Conservation (phyloP, 176 grass and related monocot genomes). For the Urochloa ruziziensis region DNA sequence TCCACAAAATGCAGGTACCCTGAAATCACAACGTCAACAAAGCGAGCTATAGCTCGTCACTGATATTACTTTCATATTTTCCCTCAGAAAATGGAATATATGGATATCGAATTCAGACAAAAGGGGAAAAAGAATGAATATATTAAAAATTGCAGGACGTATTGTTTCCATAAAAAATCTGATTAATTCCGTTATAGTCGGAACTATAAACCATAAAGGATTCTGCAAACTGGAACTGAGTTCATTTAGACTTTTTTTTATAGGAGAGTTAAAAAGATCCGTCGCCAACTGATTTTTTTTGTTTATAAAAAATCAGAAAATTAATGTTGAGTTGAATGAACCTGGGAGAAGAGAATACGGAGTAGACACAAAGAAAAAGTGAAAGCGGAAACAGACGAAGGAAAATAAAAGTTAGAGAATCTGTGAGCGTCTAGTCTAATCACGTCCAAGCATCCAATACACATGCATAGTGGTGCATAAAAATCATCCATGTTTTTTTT, state of each 20-base stretch:
- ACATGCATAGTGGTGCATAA: background rate
- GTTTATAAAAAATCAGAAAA: background rate
- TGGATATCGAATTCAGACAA: background rate
- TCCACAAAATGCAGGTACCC: background rate
- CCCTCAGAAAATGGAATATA: background rate
- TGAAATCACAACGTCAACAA: background rate
- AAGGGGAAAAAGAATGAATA: background rate
- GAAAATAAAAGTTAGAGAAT: conserved; percentile 29
- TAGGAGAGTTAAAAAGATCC: background rate
- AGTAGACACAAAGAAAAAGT: background rate
- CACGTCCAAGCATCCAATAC: conserved; percentile 21
- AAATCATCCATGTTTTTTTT: background rate
- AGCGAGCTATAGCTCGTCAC: background rate
- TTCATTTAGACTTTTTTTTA: background rate
- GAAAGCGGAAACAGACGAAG: conserved; percentile 15
- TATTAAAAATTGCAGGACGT: background rate
- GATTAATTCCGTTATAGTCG: background rate
- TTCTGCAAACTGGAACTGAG: background rate
- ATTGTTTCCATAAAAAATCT: background rate
- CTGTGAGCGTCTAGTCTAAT: conserved; percentile 13
- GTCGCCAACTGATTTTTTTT: background rate
- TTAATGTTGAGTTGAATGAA: background rate
- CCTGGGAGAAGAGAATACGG: background rate
- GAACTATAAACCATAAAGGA: background rate
- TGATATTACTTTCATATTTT: background rate